Percentiles rank a stretch among this genome's conserved stretches.
These are phyloP conservation scores for Marchantia polymorpha DNA, from an alignment of 225 moss, liverwort and hornwort species.

Conservation along the genomic window DNA sequence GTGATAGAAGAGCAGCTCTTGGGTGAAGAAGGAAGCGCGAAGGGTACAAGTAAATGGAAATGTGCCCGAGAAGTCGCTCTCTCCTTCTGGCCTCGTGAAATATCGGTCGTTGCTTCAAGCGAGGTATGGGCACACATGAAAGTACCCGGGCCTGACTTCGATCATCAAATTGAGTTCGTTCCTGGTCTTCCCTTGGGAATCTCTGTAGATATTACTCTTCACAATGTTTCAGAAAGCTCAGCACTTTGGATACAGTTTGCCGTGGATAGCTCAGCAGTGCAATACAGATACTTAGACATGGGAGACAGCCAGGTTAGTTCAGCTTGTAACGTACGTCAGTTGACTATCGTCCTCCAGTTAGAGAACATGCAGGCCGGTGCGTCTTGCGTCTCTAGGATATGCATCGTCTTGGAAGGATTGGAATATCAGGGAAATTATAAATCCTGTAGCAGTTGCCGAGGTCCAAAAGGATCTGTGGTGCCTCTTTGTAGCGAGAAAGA, in stretches of 20 bases:
- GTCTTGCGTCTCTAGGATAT: constrained; percentile 45
- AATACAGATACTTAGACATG: constrained; percentile 43
- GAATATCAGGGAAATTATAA: constrained; percentile 12
- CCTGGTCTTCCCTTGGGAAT: constrained; percentile 53
- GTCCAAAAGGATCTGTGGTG: constrained; percentile 46
- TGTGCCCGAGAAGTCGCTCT: constrained; percentile 41
- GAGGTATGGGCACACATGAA: constrained; percentile 51
- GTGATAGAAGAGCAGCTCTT: constrained; percentile 40
- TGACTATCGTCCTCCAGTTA: constrained; percentile 38
- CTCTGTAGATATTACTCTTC: constrained; percentile 45
- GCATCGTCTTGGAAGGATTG: constrained; percentile 46
- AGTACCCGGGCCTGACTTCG: constrained; percentile 49
- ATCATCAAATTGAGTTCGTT: constrained; percentile 45
- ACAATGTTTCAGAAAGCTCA: constrained; percentile 36
- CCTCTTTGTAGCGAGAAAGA: constrained; percentile 54
- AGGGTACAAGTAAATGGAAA: constrained; percentile 15
- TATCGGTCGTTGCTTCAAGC: constrained; percentile 22
- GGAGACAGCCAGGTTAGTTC: constrained; percentile 10
- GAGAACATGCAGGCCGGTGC: constrained; percentile 45
- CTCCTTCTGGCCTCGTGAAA: constrained; percentile 46
- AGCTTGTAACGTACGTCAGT: constrained; percentile 16
- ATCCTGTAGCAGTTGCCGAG: constrained; percentile 17
- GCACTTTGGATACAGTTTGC: constrained; percentile 54
- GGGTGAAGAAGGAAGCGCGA: constrained; percentile 9
- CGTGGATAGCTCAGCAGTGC: constrained; percentile 35